Conservation (phyloP, 179 eudicot species). For the Actinidia polygama region DNA sequence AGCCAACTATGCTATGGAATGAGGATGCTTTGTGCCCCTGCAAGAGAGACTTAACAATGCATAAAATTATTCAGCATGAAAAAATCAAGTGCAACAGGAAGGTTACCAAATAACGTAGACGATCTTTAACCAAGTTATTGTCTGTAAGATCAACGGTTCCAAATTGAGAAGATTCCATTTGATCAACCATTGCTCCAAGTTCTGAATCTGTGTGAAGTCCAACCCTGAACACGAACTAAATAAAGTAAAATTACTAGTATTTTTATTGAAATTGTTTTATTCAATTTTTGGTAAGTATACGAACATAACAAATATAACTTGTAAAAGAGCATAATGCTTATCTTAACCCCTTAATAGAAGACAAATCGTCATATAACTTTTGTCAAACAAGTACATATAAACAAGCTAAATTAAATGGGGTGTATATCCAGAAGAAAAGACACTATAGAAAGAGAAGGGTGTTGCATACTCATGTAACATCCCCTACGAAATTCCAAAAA, state of each 20-base stretch:
- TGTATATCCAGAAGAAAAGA: background rate
- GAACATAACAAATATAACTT: background rate
- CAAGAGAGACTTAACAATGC: background rate
- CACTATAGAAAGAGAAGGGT: background rate
- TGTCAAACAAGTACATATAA: background rate
- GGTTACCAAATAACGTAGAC: constrained; percentile 87
- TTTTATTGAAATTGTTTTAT: no score
- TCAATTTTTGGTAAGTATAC: background rate
- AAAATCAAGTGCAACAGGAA: constrained; percentile 2
- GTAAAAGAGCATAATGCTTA: background rate
- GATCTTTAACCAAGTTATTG: constrained; percentile 97
- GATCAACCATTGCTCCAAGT: constrained; percentile 72
- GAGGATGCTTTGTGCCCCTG: background rate
- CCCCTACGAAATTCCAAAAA: background rate
- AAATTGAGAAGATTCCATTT: constrained; percentile 78
- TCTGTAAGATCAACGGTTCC: constrained; percentile 72
- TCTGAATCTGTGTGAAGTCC: constrained; percentile 83
- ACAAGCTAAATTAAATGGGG: background rate
- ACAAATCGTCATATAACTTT: background rate
- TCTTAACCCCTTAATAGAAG: background rate
- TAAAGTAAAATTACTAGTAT: background rate
- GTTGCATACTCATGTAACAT: background rate
- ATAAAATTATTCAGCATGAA: background rate
- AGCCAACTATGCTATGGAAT: background rate
- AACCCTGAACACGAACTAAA: constrained; percentile 60